Evolutionary conservation across 1,139 yeast genomes (phyloP), one percentile per base, ranked within the genome.

Genomic region (Trichomonascaceae sp.): DNA sequence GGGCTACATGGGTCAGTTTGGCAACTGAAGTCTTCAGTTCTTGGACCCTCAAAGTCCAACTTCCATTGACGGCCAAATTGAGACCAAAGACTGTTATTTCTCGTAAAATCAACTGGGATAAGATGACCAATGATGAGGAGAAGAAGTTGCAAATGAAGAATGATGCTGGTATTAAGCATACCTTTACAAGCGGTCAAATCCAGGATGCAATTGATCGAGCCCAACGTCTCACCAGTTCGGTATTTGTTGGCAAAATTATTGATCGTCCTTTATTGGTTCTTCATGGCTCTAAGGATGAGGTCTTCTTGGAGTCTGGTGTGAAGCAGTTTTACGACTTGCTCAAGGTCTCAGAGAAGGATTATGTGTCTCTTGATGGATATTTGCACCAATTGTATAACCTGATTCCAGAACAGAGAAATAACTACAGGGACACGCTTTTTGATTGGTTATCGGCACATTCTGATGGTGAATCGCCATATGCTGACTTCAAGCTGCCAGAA

Each of bases 161-260:
- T 50, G 70, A 70, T 57, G 61, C 64, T 47, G 52, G 63, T 55
- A 56, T 69, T 30, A 61, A 73, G 77, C 59, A 79, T 49, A 59
- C 73, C 30, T 80, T 83, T 36, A 71, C 83, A 0, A 71, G 81
- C 41, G 71, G 75, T 54, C 80, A 80, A 66, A 72, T 84, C 58
- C 70, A 81, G 65, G 96, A 85, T 60, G 84, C 88, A 77, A 66
- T 88, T 49, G 69, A 66, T 20, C 76, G 95, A 54, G 95, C 95
- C 10, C 75, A 75, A 61, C 70, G 71, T 38, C 73, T 85, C 57
- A 66, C 76, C 53, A 70, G 75, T 43, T 70, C 76, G 3, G 72
- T 72, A 2, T 72, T 74, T 60, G 80, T 76, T 36, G 58, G 72
- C 22, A 71, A 74, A 55, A 79, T 78, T 60, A 74, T 76, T 56